Evolutionary conservation across 2,329 filamentous ascomycete species (phyloP).

Genomic region (Domatiomyces globalis): DNA sequence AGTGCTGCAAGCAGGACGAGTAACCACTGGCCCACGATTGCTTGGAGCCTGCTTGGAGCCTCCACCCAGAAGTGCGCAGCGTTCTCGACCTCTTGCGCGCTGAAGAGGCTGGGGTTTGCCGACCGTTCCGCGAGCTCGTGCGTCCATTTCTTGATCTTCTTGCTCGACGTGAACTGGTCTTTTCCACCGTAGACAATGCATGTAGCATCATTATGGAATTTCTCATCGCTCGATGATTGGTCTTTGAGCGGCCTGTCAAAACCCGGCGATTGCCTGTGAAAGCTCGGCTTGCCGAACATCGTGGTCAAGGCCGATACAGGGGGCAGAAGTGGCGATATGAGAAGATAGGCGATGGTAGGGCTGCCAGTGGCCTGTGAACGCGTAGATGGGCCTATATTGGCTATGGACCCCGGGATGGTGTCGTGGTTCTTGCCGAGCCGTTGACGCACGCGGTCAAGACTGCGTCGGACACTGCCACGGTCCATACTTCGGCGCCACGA

Average conservation of each 20-base stretch:
- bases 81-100: conserved; percentile 34
- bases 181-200: conserved; percentile 52
- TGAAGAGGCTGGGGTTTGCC: conserved; percentile 32
- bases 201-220: conserved; percentile 11
- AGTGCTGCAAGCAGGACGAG: neutral
- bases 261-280: conserved; percentile 11
- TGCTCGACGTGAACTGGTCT: conserved; percentile 57
- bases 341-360: conserved; percentile 30
- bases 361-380: neutral
- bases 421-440: neutral
- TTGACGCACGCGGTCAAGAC: conserved; percentile 27
- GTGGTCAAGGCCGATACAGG: conserved; percentile 48
- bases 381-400: neutral
- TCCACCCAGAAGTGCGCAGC: conserved; percentile 54
- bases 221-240: neutral
- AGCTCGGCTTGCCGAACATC: conserved; percentile 38
- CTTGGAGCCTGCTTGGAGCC: conserved; percentile 19
- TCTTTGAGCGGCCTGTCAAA: conserved; percentile 19
- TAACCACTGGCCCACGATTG: neutral
- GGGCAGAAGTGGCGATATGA: conserved; percentile 51
- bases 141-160: conserved; percentile 54
- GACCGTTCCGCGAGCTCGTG: conserved; percentile 34
- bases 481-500: conserved; percentile 26
- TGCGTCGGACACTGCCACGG: conserved; percentile 23
- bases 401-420: neutral